Evolutionary conservation across 2,329 filamentous ascomycete genomes (phyloP), one percentile per base, ranked within the genome.

Genomic region (Teratosphaeria destructans): DNA sequence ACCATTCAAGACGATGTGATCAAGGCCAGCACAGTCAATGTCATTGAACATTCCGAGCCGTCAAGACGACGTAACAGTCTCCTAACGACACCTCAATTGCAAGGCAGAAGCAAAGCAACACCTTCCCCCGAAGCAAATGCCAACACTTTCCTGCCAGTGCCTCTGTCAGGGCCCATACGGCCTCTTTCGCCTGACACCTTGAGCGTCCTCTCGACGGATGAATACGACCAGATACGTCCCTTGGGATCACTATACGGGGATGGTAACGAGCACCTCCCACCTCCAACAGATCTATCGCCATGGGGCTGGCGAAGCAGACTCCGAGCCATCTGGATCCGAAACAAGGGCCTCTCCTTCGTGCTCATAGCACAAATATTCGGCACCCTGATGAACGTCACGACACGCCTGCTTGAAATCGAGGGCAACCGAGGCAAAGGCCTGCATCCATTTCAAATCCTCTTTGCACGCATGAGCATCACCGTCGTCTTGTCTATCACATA

Each of bases 361-460:
- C 77, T 91, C 19, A 62, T 86, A 2, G 82, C 90, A 0, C 90
- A 95, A 73, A 77, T 94, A 39, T 96, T 96, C 66, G 90, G 87
- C 1, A 85, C 87, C 0, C 74, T 89, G 57, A 96, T 96, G 92
- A 95, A 94, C 71, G 83, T 95, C 10, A 85, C 85, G 49, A 89
- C 90, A 0, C 81, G 90, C 23, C 73, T 93, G 11, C 77, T 96
- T 47, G 89, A 95, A 71, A 79, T 82, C 39, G 78, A 84, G 65
- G 83, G 83, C 11, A 78, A 87, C 19, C 79, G 88, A 64, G 86
- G 83, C 58, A 79, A 85, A 54, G 84, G 84, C 2, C 86, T 95
- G 78, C 84, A 94, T 76, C 89, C 91, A 0, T 86, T 95, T 64
- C 89, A 94, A 75, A 86, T 96, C 61, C 81, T 96, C 3, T 91